These are phyloP conservation scores for Umbelopsis ramanniana DNA, from an alignment of 192 early-diverging fungal genomes.

Conservation along the genomic window DNA sequence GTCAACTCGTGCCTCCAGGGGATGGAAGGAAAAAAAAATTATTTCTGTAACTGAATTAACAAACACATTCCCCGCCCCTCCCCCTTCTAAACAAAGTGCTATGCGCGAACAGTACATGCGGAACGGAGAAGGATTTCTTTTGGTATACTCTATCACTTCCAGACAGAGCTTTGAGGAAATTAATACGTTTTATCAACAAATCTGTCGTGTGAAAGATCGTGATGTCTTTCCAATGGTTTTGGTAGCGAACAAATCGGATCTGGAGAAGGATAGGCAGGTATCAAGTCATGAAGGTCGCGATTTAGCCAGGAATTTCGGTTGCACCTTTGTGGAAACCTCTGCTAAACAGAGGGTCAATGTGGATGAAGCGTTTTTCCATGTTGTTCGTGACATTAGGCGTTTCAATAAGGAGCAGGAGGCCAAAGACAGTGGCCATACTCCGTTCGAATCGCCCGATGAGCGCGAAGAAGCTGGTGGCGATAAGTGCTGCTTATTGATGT, in stretches of 20 bases:
- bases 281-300: conserved; percentile 55
- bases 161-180: conserved; percentile 80
- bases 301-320: conserved; percentile 60
- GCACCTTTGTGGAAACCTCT: conserved; percentile 66
- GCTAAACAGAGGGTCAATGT: conserved; percentile 45
- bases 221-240: conserved; percentile 79
- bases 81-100: conserved; percentile 39
- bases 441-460: not conserved
- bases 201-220: conserved; percentile 81
- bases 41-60: not conserved
- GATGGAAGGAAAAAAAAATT: no score
- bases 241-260: conserved; percentile 90
- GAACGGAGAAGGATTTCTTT: conserved; percentile 83
- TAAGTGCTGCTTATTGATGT: conserved; percentile 39
- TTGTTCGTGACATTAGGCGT: conserved; percentile 84
- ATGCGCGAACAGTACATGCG: conserved; percentile 84
- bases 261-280: conserved; percentile 67
- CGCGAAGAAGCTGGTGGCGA: conserved; percentile 27
- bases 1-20: not conserved
- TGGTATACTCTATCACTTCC: conserved; percentile 82
- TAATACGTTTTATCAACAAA: conserved; percentile 69
- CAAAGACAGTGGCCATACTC: not conserved
- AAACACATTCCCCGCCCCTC: not conserved
- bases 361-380: conserved; percentile 41
- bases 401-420: conserved; percentile 72